Evolutionary conservation across 306 rosid species (phyloP), one percentile per base, ranked within the genome.

Genomic region (Vicia faba): DNA sequence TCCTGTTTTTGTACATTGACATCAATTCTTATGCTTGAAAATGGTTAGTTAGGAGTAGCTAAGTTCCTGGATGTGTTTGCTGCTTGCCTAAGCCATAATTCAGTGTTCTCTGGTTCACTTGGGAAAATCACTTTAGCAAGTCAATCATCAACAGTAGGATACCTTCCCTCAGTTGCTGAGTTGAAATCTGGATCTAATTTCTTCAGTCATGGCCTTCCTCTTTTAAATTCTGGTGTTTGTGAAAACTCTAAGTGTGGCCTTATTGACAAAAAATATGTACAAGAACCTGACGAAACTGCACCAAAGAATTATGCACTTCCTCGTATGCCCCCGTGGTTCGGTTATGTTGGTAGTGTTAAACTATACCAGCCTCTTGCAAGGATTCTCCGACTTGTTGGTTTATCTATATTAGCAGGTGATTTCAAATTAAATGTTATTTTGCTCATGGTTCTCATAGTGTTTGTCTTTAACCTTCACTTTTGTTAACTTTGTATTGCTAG

Each of bases 241-340:
- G 87, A 72, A 73, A 68, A 70, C 68, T 65, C 87, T 23, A 81
- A 62, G 76, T 26, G 35, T 69, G 61, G 43, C 36, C 71, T 61
- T 48, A 71, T 80, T 84, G 83, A 68, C 80, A 88, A 85, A 60
- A 80, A 76, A 55, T 71, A 45, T 70, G 14, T 66, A 66, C 81
- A 77, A 58, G 68, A 77, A 45, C 62, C 64, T 20, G 59, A 54
- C 53, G 69, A 75, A 61, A 62, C 41, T 63, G 64, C 67, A 48
- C 79, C 74, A 72, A 75, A 73, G 72, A 75, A 60, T 39, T 82
- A 77, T 44, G 86, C 80, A 69, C 89, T 92, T 75, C 96, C 98
- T 20, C 88, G 83, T 64, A 88, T 87, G 96, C 98, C 98, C 80
- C 93, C 98, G 70, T 92, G 98, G 98, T 92, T 89, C 78, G 68